phyloP scores from a whole-genome alignment of 306 rosid genomes.

The Prunus davidiana region DNA sequence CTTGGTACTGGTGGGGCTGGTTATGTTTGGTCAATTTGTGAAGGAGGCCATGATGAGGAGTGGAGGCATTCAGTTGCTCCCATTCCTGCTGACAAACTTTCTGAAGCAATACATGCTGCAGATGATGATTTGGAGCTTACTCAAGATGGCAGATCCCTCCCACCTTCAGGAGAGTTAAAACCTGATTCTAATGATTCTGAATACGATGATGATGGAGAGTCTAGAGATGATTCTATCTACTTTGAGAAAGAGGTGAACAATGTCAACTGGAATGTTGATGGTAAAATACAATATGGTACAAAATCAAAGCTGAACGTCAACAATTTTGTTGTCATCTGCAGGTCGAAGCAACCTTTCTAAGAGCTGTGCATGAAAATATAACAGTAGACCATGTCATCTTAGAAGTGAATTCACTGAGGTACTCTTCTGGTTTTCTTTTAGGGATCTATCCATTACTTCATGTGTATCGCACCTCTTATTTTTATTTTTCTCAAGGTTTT shows the following conservation, averaged over 20 bases:
- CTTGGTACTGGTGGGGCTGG: conserved; percentile 89
- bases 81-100: conserved; percentile 77
- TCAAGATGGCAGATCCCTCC: conserved; percentile 62
- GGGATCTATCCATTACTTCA: background rate
- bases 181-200: conserved; percentile 63
- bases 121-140: conserved; percentile 66
- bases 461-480: background rate
- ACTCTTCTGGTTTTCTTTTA: conserved; percentile 16
- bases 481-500: background rate
- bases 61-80: conserved; percentile 99
- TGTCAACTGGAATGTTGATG: conserved; percentile 14
- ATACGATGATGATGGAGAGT: conserved; percentile 55
- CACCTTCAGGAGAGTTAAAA: conserved; percentile 78
- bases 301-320: conserved; percentile 12
- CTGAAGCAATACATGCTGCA: conserved; percentile 46
- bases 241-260: conserved; percentile 79
- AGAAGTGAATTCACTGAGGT: conserved; percentile 88
- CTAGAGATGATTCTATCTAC: conserved; percentile 56
- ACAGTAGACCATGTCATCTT: conserved; percentile 61
- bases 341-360: conserved; percentile 93
- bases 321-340: conserved; percentile 33
- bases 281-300: background rate
- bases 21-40: conserved; percentile 82
- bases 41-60: conserved; percentile 84
- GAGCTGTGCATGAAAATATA: conserved; percentile 91